Evolutionary conservation across 495 filamentous ascomycete species (phyloP), one percentile per base, ranked within the genome.

Genomic region (Physcia stellaris): DNA sequence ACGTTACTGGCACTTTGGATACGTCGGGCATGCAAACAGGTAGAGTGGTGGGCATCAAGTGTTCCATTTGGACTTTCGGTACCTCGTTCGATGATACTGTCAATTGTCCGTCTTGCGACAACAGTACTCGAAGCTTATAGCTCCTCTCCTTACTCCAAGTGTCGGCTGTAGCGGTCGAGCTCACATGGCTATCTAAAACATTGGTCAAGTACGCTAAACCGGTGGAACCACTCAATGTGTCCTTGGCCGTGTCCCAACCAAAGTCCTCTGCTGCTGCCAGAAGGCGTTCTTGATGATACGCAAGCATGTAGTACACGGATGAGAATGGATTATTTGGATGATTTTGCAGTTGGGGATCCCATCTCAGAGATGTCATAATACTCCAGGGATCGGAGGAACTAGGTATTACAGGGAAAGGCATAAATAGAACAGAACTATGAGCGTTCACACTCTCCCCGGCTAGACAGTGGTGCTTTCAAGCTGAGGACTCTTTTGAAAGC

Each of bases 301-400:
- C 58, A 10, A 93, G 70, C 63, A 95, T 83, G 61, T 94, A 94
- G 50, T 90, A 80, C 1, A 75, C 75, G n/a, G 72, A 76, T 15
- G 63, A 43, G 15, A n/a, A n/a, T n/a, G n/a, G n/a, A n/a, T n/a
- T n/a, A n/a, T 64, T 58, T 9, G 53, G 52, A 21, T n/a, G n/a
- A n/a, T n/a, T n/a, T n/a, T n/a, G n/a, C n/a, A n/a, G n/a, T n/a
- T n/a, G n/a, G n/a, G n/a, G n/a, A n/a, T n/a, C n/a, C 50, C 42
- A 17, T 58, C 55, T 35, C 53, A 60, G 36, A 51, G 43, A 30
- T 71, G 64, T 59, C 66, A 63, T 26, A 62, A 46, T 19, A 48
- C 42, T 36, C 62, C 34, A 17, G 37, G 24, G 30, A 38, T 6
- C 58, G 41, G 12, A 60, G 43, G 33, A n/a, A n/a, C n/a, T n/a